Conservation (phyloP, 805 yeast species). For the Wickerhamiella cacticola region DNA sequence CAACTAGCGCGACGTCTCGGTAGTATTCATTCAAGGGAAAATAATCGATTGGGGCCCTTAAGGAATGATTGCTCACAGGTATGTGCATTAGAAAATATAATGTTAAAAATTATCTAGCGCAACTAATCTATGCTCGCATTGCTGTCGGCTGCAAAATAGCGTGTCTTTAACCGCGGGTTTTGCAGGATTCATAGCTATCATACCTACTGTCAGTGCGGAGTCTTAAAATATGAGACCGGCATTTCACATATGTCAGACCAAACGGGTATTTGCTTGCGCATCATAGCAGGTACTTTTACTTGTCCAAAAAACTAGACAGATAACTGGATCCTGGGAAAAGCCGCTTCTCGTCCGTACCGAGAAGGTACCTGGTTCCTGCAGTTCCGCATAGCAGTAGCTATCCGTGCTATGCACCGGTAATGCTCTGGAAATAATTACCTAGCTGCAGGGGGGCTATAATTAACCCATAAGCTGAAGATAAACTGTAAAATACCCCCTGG, state of each 20-base stretch:
- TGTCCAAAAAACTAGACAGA: not conserved
- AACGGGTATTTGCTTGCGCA: not conserved
- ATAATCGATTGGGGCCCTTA: not conserved
- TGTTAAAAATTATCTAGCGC: not conserved
- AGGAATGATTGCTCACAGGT: not conserved
- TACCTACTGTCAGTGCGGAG: not conserved
- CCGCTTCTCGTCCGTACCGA: not conserved
- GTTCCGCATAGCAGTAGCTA: constrained; percentile 1
- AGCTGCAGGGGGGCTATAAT: not conserved
- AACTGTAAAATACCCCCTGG: no score
- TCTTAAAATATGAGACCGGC: constrained; percentile 1
- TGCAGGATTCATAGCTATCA: not conserved
- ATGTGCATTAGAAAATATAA: not conserved
- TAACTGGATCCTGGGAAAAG: not conserved
- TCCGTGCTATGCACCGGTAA: constrained; percentile 1
- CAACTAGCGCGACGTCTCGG: not conserved
- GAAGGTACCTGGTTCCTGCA: constrained; percentile 6
- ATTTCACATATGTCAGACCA: not conserved
- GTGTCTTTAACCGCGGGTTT: not conserved
- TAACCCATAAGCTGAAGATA: not conserved
- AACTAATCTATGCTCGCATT: not conserved
- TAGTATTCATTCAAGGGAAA: not conserved
- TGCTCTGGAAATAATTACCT: not conserved
- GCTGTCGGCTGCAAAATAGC: not conserved
- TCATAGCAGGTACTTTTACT: no score